These are phyloP conservation scores for Podospora appendiculata DNA, from an alignment of 495 filamentous ascomycete species.

Conservation along the genomic window DNA sequence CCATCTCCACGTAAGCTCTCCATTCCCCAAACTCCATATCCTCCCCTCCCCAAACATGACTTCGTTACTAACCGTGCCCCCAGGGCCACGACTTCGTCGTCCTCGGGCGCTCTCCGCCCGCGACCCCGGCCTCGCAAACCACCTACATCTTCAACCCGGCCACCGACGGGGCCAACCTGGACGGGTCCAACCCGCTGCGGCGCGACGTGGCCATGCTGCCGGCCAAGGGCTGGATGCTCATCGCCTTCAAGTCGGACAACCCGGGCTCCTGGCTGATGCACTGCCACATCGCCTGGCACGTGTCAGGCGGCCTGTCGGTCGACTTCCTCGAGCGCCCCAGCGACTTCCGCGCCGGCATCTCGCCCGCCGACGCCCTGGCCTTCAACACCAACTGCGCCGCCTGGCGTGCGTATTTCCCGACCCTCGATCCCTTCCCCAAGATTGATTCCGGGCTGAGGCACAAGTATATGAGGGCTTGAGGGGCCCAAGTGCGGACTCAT, in stretches of 20 bases:
- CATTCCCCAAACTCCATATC: too few species aligned
- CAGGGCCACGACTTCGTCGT: conserved; percentile 53
- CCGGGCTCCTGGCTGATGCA: conserved; percentile 51
- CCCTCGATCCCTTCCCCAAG: conserved; percentile 16
- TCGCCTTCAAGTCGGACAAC: conserved; percentile 51
- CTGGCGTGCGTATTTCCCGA: conserved; percentile 18
- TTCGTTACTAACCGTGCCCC: too few species aligned
- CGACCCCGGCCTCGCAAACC: conserved; percentile 2
- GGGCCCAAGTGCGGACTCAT: too few species aligned
- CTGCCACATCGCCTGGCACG: conserved; percentile 53
- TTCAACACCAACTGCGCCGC: conserved; percentile 18
- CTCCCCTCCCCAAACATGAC: too few species aligned
- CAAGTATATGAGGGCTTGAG: background rate
- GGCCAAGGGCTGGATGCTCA: conserved; percentile 35
- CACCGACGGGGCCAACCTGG: conserved; percentile 19
- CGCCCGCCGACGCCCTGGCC: conserved; percentile 7
- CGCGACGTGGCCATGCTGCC: conserved; percentile 53
- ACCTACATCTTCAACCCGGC: conserved; percentile 27
- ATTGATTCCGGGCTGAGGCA: conserved; percentile 16
- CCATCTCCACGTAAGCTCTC: conserved; percentile 33
- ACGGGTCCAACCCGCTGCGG: conserved; percentile 46
- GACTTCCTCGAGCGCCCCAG: conserved; percentile 39
- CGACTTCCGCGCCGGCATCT: conserved; percentile 16
- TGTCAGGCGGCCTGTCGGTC: conserved; percentile 38
- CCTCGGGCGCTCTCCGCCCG: conserved; percentile 32